Base-by-base conservation (phyloP, 108 stramenopile genomes). In the Mediolabrus comicus region DNA sequence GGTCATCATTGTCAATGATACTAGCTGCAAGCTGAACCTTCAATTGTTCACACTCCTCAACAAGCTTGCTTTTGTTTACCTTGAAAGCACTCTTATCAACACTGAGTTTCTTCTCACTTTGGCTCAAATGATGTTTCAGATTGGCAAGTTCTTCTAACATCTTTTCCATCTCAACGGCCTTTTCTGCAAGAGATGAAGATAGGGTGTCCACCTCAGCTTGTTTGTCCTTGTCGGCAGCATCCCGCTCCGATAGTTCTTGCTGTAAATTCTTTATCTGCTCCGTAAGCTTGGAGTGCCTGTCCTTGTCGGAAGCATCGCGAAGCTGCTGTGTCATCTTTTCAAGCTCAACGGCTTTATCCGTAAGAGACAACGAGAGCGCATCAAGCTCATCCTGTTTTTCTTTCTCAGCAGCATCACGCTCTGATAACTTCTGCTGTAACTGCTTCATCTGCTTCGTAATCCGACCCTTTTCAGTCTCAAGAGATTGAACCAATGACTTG, bases 191-290 rank as follows among this genome's bases (percentile, higher is more conserved):
- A 59, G 43, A 16, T 0, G 33, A 39, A 27, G 73, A 62, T 22
- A 74, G 13, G 0, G 59, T 62, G 4, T 75, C 34, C 8, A 75
- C 3, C 52, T 67, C 39, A n/a, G 54, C 38, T 53, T 74, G 19
- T 27, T 17, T 39, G 0, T 64, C 60, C 35, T 52, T 34, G 14
- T 51, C 32, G n/a, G 62, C 31, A 29, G 5, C 24, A 43, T 64
- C 27, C 8, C 30, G 46, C 41, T 30, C 46, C 8, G 27, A 64
- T 64, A 14, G 31, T 11, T 9, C 56, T 4, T 57, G 28, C 26
- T 30, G n/a, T n/a, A n/a, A n/a, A n/a, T n/a, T n/a, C n/a, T n/a
- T n/a, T n/a, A n/a, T n/a, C n/a, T n/a, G n/a, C n/a, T n/a, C n/a
- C n/a, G n/a, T n/a, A n/a, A n/a, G n/a, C n/a, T n/a, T n/a, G n/a